Evolutionary conservation across 2,329 filamentous ascomycete species (phyloP).

Genomic region (Cercospora canescens): DNA sequence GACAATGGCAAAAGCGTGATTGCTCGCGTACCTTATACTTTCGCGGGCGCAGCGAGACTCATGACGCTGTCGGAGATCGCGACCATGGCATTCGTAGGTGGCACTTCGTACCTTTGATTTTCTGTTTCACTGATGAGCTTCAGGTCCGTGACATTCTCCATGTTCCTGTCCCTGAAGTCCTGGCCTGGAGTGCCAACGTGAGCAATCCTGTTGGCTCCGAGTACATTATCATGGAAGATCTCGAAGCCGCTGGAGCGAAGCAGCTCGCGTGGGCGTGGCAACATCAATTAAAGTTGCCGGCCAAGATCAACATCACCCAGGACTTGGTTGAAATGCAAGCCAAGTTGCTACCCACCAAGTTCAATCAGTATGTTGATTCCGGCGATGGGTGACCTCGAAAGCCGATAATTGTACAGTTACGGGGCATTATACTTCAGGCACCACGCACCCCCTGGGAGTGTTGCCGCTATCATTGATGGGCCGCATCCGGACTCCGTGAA

Average conservation of each 20-base stretch:
- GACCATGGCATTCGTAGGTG: slow-evolving; percentile 10
- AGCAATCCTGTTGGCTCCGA: slow-evolving; percentile 29
- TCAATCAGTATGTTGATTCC: slow-evolving; percentile 35
- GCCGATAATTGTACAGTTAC: slow-evolving; percentile 33
- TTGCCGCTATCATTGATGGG: slow-evolving; percentile 16
- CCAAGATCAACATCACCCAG: slow-evolving; percentile 34
- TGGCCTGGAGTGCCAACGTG: slow-evolving; percentile 23
- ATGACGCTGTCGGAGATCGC: slow-evolving; percentile 11
- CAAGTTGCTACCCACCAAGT: slow-evolving; percentile 40
- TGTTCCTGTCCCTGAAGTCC: slow-evolving; percentile 29
- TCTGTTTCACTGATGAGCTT: background rate
- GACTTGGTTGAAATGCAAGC: slow-evolving; percentile 37
- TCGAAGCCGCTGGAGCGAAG: slow-evolving; percentile 32
- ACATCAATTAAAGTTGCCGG: slow-evolving; percentile 15
- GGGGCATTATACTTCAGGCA: slow-evolving; percentile 41
- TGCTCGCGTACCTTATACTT: slow-evolving; percentile 33
- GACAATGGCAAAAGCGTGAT: slow-evolving; percentile 24
- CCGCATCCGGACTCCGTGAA: slow-evolving; percentile 29
- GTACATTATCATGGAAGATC: slow-evolving; percentile 34
- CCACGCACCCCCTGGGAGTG: slow-evolving; percentile 35
- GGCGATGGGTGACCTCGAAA: background rate
- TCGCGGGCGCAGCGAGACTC: background rate
- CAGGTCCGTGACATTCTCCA: background rate
- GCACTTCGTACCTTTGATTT: background rate
- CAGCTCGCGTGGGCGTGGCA: slow-evolving; percentile 33